phyloP scores from a whole-genome alignment of 1,139 yeast species.

The Eremothecium sinecaudum region DNA sequence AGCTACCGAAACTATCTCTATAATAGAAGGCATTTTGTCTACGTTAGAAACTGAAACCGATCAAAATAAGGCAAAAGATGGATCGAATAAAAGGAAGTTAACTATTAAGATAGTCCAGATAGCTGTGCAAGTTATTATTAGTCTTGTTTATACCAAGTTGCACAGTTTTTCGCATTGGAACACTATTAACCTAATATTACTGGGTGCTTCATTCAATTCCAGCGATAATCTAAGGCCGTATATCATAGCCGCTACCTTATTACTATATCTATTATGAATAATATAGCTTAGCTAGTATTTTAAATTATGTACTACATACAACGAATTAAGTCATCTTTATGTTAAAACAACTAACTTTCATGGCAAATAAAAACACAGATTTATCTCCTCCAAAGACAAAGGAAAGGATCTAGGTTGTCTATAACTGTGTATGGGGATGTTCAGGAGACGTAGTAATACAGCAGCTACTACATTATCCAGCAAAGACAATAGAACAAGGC shows the following conservation, averaged over 20 bases:
- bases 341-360: no score
- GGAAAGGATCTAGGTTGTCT: no score
- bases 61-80: background rate
- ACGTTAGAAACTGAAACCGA: background rate
- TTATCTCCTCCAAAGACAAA: no score
- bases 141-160: constrained; percentile 1
- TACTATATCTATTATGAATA: no score
- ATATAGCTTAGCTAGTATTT: no score
- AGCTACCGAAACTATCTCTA: constrained; percentile 34
- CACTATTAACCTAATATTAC: background rate
- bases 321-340: no score
- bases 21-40: constrained; percentile 21
- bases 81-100: background rate
- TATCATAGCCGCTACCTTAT: no score
- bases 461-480: background rate
- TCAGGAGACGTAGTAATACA: background rate
- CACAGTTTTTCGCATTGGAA: constrained; percentile 2
- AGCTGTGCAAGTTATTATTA: background rate
- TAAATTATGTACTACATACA: no score
- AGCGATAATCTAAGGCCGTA: constrained; percentile 2
- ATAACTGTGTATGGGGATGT: background rate
- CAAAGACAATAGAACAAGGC: background rate
- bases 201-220: constrained; percentile 4
- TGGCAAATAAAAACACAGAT: no score
- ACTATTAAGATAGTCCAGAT: background rate